Evolutionary conservation across 1,284 basidiomycete species (phyloP), one percentile per base, ranked within the genome.

Genomic region (Leccinum variabile): DNA sequence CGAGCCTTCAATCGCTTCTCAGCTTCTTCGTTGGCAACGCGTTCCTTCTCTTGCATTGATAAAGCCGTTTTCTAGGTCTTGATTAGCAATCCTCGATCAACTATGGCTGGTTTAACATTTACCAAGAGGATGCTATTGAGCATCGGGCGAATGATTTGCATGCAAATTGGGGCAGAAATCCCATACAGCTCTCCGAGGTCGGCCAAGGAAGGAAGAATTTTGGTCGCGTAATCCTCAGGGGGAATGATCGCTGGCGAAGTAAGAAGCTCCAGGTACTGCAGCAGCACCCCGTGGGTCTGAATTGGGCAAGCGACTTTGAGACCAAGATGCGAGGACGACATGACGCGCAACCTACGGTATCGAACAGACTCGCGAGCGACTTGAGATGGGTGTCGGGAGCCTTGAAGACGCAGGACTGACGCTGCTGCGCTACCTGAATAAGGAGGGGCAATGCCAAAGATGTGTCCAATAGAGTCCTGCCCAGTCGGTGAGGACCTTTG

Each of bases 141-240:
- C 62, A 91, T 88, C 4, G 95, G 94, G 9, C 96, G 87, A 54
- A 94, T 84, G 60, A 97, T 90, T 70, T 95, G 92, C 91, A 97
- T 97, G 60, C 93, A 93, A 63, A 95, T 88, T 10, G 91, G 86
- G 44, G 90, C 85, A 64, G 88, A 87, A 56, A 98, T 85, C 3
- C 88, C 91, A 74, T 90, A 96, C 52, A 84, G 81, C 55, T 84
- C 81, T 59, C 87, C 86, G 9, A 98, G 82, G 52, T 91, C 88
- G 1, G 79, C 79, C 7, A 97, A 79, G 16, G 89, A 78, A 2
- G 95, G 95, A 5, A 91, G 74, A 28, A 90, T 78, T 70, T 84
- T 86, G 56, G 77, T 78, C 10, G 84, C 83, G 68, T 91, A 92
- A 60, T 90, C 89, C 63, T 85, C 76, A 3, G 84, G 75, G 32